These are phyloP conservation scores for Dianthus caryophyllus DNA, from an alignment of 148 eudicot genomes.

Conservation along the genomic window DNA sequence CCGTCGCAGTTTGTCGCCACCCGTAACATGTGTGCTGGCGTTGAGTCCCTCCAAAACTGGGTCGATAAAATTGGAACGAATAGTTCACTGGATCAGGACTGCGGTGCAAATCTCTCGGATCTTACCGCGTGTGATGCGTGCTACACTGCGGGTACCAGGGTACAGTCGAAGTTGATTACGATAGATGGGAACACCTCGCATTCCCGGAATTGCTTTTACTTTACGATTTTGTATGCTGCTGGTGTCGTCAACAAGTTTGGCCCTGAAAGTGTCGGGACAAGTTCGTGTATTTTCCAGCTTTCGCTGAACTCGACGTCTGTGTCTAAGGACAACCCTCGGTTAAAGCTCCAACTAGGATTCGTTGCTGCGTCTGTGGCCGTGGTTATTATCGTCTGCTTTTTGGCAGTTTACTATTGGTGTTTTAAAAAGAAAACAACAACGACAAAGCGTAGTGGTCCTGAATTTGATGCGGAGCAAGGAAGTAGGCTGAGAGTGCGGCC, in stretches of 20 bases:
- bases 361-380: conserved; percentile 43
- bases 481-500: conserved; percentile 53
- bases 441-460: conserved; percentile 18
- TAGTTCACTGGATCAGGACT: conserved; percentile 41
- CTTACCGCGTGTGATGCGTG: conserved; percentile 54
- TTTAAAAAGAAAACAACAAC: conserved; percentile 37
- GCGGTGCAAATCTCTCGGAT: conserved; percentile 44
- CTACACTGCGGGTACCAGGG: conserved; percentile 49
- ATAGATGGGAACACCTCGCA: conserved; percentile 63
- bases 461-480: conserved; percentile 34
- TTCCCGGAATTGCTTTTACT: conserved; percentile 52
- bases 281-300: conserved; percentile 49
- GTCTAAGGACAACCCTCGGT: conserved; percentile 22
- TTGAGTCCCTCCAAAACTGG: conserved; percentile 50
- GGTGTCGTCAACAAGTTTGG: conserved; percentile 59
- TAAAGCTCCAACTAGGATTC: conserved; percentile 39
- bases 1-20: conserved; percentile 53
- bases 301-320: conserved; percentile 19
- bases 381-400: conserved; percentile 28
- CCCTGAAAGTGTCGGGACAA: conserved; percentile 48
- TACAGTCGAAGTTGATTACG: conserved; percentile 35
- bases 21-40: conserved; percentile 48
- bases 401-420: conserved; percentile 51
- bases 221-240: conserved; percentile 64
- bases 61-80: conserved; percentile 33